Conservation (phyloP, 2,329 filamentous ascomycete genomes). For the Ophiocordyceps sinensis region DNA sequence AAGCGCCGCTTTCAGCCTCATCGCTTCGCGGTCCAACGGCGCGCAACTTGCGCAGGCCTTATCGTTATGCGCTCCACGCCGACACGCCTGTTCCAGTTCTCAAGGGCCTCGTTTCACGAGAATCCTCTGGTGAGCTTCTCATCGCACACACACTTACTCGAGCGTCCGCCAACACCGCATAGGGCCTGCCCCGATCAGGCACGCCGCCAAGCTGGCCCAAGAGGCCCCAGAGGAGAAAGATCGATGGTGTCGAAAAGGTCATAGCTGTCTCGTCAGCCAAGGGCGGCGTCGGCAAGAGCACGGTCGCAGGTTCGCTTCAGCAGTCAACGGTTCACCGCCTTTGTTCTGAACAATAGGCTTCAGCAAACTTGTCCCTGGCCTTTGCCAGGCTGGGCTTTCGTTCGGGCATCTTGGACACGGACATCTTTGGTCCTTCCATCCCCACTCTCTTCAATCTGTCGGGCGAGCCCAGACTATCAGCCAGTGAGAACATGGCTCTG, state of each 20-base stretch:
- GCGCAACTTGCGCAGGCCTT: not conserved
- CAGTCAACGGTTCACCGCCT: not conserved
- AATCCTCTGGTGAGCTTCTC: slow-evolving; percentile 60
- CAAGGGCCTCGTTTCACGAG: slow-evolving; percentile 45
- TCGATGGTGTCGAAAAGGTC: slow-evolving; percentile 77
- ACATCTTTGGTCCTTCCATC: slow-evolving; percentile 93
- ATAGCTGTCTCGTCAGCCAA: slow-evolving; percentile 96
- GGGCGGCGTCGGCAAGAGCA: slow-evolving; percentile 96
- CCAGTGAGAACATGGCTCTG: slow-evolving; percentile 34
- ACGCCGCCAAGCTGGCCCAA: slow-evolving; percentile 44
- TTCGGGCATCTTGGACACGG: slow-evolving; percentile 81
- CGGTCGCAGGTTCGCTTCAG: slow-evolving; percentile 52
- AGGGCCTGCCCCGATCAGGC: slow-evolving; percentile 77
- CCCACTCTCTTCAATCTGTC: slow-evolving; percentile 76
- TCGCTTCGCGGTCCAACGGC: too few relatives aligned
- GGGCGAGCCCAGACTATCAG: slow-evolving; percentile 62
- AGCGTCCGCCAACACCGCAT: not conserved
- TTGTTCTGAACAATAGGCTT: not conserved
- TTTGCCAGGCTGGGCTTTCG: slow-evolving; percentile 72
- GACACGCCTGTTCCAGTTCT: slow-evolving; percentile 19
- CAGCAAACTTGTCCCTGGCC: slow-evolving; percentile 70
- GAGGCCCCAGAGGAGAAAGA: slow-evolving; percentile 65
- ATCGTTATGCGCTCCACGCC: slow-evolving; percentile 22
- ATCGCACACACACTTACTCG: not conserved
- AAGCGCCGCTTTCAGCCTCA: too few relatives aligned